Evolutionary conservation across 768 basidiomycete species (phyloP).

Genomic region (Suillus americanus): DNA sequence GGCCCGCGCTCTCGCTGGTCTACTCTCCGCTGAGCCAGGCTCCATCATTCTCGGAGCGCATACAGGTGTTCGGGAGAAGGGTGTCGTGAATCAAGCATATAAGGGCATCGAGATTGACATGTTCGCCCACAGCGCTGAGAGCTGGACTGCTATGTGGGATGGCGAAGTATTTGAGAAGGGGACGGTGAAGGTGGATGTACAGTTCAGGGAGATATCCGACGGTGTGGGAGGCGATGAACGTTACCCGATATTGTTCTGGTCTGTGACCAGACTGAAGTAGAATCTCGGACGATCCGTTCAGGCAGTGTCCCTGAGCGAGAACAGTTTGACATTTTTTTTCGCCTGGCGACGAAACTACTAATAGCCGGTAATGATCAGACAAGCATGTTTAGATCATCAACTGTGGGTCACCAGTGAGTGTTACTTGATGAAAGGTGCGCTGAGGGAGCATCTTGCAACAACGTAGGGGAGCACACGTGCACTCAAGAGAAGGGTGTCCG

Average conservation of each 20-base stretch:
- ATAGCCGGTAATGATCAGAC: not conserved
- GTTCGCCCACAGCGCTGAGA: conserved; percentile 35
- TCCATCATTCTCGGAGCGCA: conserved; percentile 48
- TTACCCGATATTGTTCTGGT: not conserved
- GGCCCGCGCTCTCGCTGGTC: conserved; percentile 39
- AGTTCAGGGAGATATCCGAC: not conserved
- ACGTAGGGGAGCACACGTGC: not conserved
- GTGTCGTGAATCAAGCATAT: not conserved
- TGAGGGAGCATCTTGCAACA: not conserved
- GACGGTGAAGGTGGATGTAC: conserved; percentile 24
- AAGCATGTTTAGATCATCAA: not conserved
- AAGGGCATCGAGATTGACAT: not conserved
- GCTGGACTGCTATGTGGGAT: conserved; percentile 40
- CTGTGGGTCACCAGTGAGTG: not conserved
- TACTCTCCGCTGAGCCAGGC: conserved; percentile 42
- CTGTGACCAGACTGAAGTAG: not conserved
- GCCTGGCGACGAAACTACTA: not conserved
- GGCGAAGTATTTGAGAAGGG: conserved; percentile 36
- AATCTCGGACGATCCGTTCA: not conserved
- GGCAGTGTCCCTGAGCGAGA: not conserved
- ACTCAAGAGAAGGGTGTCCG: conserved; percentile 4
- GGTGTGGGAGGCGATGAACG: not conserved
- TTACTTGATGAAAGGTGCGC: not conserved
- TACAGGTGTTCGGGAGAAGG: conserved; percentile 14
- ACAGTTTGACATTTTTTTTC: too few species aligned